A percentile compares a stretch with the other conserved stretches of the same genome.
Conservation (phyloP, 139 green algal genomes). For the Raphidocelis subcapitata region DNA sequence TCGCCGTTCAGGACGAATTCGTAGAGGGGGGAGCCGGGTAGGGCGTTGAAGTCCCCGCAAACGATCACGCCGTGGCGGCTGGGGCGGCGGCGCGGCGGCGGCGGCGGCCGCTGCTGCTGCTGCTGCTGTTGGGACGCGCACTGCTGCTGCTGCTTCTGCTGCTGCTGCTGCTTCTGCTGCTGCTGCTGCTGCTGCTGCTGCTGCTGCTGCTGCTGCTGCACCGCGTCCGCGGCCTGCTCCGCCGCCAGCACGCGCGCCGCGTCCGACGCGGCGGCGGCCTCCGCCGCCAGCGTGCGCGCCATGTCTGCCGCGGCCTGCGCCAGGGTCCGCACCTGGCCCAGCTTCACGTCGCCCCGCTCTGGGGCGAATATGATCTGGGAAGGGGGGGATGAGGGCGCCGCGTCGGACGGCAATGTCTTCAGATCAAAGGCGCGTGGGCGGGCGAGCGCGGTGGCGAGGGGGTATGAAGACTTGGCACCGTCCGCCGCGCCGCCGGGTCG, state of each 20-base stretch:
- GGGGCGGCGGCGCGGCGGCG: too few species aligned
- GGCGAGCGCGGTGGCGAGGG: too few species aligned
- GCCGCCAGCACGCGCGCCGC: too few species aligned
- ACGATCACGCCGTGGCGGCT: too few species aligned
- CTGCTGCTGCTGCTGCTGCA: not conserved
- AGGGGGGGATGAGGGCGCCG: constrained; percentile 62
- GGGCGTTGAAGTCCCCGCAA: too few species aligned
- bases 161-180: not conserved
- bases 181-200: not conserved
- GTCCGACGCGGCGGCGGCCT: too few species aligned
- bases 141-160: constrained; percentile 12
- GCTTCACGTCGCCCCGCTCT: constrained; percentile 77
- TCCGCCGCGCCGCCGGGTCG: not conserved
- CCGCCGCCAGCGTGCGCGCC: not conserved
- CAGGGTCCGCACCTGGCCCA: constrained; percentile 62
- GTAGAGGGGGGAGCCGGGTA: too few species aligned
- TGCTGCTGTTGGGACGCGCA: too few species aligned
- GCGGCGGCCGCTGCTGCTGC: too few species aligned
- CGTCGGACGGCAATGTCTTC: not conserved
- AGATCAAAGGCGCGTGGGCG: constrained; percentile 1
- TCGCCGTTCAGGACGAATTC: too few species aligned
- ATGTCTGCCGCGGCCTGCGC: constrained; percentile 38
- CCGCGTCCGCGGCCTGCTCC: constrained; percentile 8
- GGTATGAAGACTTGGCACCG: not conserved
- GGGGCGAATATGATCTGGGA: constrained; percentile 91